Percentiles rank a stretch among this genome's conserved stretches.
Evolutionary conservation across 176 grass and related monocot species (phyloP).

Genomic region (Tillandsia leiboldiana): DNA sequence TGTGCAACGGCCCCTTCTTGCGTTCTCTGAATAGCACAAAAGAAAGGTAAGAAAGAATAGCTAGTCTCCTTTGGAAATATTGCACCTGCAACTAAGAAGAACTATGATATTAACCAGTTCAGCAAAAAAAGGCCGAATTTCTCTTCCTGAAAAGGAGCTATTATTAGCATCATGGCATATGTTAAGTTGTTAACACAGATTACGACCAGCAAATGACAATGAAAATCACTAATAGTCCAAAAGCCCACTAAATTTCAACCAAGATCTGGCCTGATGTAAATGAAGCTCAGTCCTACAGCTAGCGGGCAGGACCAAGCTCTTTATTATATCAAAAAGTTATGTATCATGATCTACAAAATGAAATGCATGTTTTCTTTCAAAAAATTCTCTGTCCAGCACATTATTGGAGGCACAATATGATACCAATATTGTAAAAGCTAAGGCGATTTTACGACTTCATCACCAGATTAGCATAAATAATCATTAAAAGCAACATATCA

Average conservation of each 20-base stretch:
- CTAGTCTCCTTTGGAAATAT: neutral
- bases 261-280: neutral
- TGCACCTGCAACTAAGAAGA: neutral
- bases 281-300: neutral
- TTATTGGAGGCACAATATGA: neutral
- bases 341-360: neutral
- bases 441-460: neutral
- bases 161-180: too few species aligned
- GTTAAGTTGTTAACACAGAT: too few species aligned
- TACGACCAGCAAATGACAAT: neutral
- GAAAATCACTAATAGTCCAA: neutral
- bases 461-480: neutral
- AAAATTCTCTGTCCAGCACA: neutral
- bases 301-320: neutral
- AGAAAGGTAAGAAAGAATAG: neutral
- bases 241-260: neutral
- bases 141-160: too few species aligned
- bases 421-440: neutral
- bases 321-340: neutral
- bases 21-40: conserved; percentile 48
- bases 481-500: neutral
- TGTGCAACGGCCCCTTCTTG: conserved; percentile 63
- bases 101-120: too few species aligned
- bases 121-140: too few species aligned
- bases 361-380: neutral